Evolutionary conservation across 1,139 yeast genomes (phyloP).

Genomic region (Yamadazyma taylorii): DNA sequence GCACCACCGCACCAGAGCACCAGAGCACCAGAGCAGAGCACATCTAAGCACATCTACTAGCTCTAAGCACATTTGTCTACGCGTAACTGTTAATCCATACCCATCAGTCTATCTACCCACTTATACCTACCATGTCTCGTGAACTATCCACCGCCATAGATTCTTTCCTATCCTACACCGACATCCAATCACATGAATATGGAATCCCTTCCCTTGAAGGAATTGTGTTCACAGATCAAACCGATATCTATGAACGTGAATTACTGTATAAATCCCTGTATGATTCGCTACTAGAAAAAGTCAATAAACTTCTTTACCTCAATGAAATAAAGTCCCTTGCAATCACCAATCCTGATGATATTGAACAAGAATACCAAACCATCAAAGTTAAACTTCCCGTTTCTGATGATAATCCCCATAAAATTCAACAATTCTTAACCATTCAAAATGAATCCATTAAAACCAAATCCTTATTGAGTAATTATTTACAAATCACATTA

Average conservation of each 20-base stretch:
- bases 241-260: slow-evolving; percentile 2
- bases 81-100: too few relatives aligned
- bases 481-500: slow-evolving; percentile 25
- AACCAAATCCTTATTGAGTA: slow-evolving; percentile 24
- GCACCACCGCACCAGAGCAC: too few relatives aligned
- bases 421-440: background rate
- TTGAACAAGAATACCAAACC: slow-evolving; percentile 16
- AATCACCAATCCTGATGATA: slow-evolving; percentile 12
- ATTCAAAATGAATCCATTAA: background rate
- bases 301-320: slow-evolving; percentile 32
- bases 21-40: too few relatives aligned
- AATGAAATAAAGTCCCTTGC: slow-evolving; percentile 23
- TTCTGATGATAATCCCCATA: background rate
- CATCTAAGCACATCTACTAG: too few relatives aligned
- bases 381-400: slow-evolving; percentile 11
- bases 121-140: slow-evolving; percentile 7
- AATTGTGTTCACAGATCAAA: slow-evolving; percentile 4
- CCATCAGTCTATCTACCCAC: background rate
- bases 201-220: slow-evolving; percentile 25
- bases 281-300: slow-evolving; percentile 21
- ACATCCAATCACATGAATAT: slow-evolving; percentile 26
- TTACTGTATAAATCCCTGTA: slow-evolving; percentile 23
- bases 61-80: too few relatives aligned
- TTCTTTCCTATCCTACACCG: slow-evolving; percentile 13
- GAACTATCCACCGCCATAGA: slow-evolving; percentile 15